Evolutionary conservation across 2,329 filamentous ascomycete species (phyloP), one percentile per base, ranked within the genome.

Genomic region (Cladophialophora psammophila): DNA sequence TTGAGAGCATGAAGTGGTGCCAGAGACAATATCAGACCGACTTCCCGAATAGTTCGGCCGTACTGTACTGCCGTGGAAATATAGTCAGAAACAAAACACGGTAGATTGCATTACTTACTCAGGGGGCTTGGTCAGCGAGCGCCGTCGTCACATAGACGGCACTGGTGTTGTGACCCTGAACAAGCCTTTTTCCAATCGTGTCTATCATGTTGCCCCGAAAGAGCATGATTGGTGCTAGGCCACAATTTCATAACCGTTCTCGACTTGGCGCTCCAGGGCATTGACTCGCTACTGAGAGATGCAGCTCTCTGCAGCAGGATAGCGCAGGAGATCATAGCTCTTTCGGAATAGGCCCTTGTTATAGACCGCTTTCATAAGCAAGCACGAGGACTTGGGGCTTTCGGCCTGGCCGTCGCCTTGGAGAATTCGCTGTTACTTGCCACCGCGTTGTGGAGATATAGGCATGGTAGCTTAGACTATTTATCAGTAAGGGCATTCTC

Each of bases 71-170:
- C 45, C 13, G 45, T 31, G 10, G 18, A 31, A 50, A 50, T 4
- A 50, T 18, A 31, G 45, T 20, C 9, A 12, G 20, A 31, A 50
- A 50, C 26, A 50, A 50, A 50, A 20, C 45, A 50, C 45, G 45
- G 26, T 50, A 50, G 45, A 50, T 31, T 50, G 45, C 45, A 50
- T 50, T 50, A 50, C 45, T 50, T 50, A 50, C 45, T 50, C 45
- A 50, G 45, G 45, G 45, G 45, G 45, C 18, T 50, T 50, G 45
- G 45, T 50, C 45, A 50, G 45, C 45, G 45, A 50, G 45, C 20
- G 20, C 45, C 45, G 20, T 50, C 4, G 45, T 50, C 18, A 20
- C 45, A 50, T 3, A 12, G 45, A 26, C 45, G 10, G 20, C 18
- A 50, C 45, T 50, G 45, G 45, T 50, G 45, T 50, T 31, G 45